Base-by-base conservation (phyloP, 768 basidiomycete species). In the Omphalotus guepiniiformis region DNA sequence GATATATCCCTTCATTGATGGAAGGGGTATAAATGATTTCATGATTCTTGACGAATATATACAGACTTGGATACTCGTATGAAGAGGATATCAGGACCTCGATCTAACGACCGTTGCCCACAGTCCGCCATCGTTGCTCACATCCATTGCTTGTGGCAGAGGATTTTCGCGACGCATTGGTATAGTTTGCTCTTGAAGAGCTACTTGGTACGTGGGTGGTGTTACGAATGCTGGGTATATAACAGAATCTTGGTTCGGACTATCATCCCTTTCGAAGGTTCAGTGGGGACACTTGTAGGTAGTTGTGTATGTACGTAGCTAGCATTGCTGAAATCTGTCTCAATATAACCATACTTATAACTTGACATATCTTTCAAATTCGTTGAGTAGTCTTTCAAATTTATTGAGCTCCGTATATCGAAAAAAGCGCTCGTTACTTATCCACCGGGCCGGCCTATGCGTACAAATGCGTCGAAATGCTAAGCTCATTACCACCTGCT, bases 31-130 rank as follows among this genome's bases (percentile, higher is more conserved):
- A 38, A 23, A 47, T 47, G 46, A 30, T 36, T 38, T 35, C 23
- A 47, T 39, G 46, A 47, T 47, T 39, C 37, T 47, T 47, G 45
- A 47, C 45, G 45, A 47, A 47, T 38, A 27, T 32, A n/a, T n/a
- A n/a, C 32, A 29, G 35, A 16, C 34, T 11, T 36, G 35, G 26
- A 26, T 1, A 26, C 27, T 38, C 32, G 9, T 47, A 30, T 29
- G 28, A 16, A 36, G 30, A 36, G 12, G 2, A 9, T 13, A n/a
- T 35, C 9, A 3, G 34, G 21, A 28, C 27, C 26, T 28, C 21
- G 45, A 37, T 27, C n/a, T 12, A 26, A 32, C 13, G 23, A 38
- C 37, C 18, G 18, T 30, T 19, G 36, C 19, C 25, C 8, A 16
- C 7, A 30, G 16, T 36, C 34, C 35, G 11, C 25, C 18, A 45